Conservation (phyloP, 495 filamentous ascomycete species). For the Podospora didyma region DNA sequence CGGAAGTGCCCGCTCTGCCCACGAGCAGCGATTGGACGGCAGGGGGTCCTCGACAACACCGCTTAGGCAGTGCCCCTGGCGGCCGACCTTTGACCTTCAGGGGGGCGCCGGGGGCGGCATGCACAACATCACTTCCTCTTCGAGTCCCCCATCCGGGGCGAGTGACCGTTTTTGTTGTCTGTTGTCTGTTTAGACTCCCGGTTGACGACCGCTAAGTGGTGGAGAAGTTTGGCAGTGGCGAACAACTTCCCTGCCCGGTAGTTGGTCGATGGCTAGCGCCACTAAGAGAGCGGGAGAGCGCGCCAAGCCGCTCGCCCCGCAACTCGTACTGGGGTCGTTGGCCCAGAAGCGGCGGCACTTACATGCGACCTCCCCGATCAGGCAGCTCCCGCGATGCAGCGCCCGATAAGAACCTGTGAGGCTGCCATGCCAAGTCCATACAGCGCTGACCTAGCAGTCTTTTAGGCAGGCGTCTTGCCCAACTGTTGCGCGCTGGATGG, state of each 20-base stretch:
- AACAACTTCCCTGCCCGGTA: background rate
- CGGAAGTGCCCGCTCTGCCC: too few relatives aligned
- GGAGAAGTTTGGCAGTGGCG: background rate
- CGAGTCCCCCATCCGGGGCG: too few relatives aligned
- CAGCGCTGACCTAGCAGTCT: background rate
- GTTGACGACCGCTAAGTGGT: background rate
- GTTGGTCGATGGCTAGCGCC: background rate
- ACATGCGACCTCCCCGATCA: constrained; percentile 23
- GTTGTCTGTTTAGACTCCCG: background rate
- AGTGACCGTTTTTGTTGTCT: too few relatives aligned
- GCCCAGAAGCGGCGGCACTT: constrained; percentile 7
- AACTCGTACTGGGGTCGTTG: background rate
- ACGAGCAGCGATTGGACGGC: too few relatives aligned
- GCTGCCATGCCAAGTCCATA: background rate
- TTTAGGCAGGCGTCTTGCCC: constrained; percentile 1
- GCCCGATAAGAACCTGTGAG: background rate
- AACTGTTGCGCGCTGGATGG: background rate
- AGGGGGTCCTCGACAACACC: too few relatives aligned
- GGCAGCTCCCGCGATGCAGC: constrained; percentile 14
- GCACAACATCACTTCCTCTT: too few relatives aligned
- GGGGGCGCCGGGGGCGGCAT: too few relatives aligned
- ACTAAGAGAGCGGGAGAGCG: background rate
- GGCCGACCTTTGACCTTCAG: too few relatives aligned
- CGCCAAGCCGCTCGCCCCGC: background rate
- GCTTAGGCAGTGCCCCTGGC: too few relatives aligned